Conservation (phyloP, 331 rosid species). For the Phaseolus coccineus region DNA sequence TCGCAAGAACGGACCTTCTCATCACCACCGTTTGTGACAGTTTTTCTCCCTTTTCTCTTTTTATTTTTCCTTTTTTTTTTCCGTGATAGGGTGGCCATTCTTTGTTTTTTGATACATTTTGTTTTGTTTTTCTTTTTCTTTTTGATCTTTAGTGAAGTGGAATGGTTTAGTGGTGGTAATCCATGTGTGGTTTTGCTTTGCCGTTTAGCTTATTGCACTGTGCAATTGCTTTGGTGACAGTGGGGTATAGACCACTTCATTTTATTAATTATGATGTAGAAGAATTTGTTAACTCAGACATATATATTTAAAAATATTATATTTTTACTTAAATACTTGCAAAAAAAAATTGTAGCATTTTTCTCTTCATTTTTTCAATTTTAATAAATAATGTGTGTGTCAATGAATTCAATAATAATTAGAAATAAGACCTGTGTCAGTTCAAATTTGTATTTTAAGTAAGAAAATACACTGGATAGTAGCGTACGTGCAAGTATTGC, state of each 20-base stretch:
- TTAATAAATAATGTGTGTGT: too few relatives aligned
- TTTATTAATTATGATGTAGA: background rate
- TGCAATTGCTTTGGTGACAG: conserved; percentile 34
- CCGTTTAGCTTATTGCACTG: conserved; percentile 13
- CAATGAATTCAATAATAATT: background rate
- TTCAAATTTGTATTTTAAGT: background rate
- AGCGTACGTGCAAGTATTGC: background rate
- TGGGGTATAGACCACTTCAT: conserved; percentile 3
- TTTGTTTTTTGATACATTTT: background rate
- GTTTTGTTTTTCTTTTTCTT: background rate
- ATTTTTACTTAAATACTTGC: background rate
- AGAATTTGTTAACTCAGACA: background rate
- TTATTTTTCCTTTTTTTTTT: too few relatives aligned
- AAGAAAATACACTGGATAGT: conserved; percentile 1
- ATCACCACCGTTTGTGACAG: background rate
- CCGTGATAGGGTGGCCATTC: background rate
- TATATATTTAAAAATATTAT: background rate
- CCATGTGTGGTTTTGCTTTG: background rate
- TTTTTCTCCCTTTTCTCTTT: background rate
- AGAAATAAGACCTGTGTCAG: background rate
- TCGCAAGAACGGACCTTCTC: conserved; percentile 35
- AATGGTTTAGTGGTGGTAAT: background rate
- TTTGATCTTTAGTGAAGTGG: background rate
- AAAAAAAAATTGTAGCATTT: background rate
- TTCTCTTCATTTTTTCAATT: background rate